Conservation (phyloP, 352 stramenopile genomes). For the Phytophthora macrochlamydospora region DNA sequence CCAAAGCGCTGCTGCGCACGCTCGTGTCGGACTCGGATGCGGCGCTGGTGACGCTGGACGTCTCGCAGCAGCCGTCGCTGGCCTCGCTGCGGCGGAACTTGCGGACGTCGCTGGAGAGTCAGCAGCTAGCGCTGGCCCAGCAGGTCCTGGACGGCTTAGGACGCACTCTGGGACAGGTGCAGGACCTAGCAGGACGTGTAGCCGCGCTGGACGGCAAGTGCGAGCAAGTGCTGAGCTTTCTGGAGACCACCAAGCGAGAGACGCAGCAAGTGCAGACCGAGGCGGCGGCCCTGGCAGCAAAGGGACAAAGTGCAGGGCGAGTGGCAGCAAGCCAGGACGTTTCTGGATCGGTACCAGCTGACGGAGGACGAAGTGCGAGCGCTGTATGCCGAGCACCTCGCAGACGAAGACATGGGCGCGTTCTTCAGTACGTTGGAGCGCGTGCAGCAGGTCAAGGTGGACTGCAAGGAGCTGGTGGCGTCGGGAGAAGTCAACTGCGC, state of each 20-base stretch:
- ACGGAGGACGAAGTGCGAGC: slow-evolving; percentile 64
- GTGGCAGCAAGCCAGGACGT: slow-evolving; percentile 54
- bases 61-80: slow-evolving; percentile 29
- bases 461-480: slow-evolving; percentile 68
- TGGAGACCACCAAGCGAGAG: slow-evolving; percentile 66
- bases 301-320: slow-evolving; percentile 53
- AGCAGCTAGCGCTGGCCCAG: slow-evolving; percentile 60
- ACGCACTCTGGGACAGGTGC: slow-evolving; percentile 48
- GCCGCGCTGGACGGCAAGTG: slow-evolving; percentile 57
- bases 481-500: slow-evolving; percentile 50
- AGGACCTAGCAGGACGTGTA: slow-evolving; percentile 40
- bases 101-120: slow-evolving; percentile 50
- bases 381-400: slow-evolving; percentile 45
- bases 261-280: slow-evolving; percentile 72
- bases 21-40: slow-evolving; percentile 36
- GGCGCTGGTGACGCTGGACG: slow-evolving; percentile 37
- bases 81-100: slow-evolving; percentile 51
- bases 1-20: slow-evolving; percentile 60
- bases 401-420: slow-evolving; percentile 50
- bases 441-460: slow-evolving; percentile 69
- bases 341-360: slow-evolving; percentile 78
- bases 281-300: slow-evolving; percentile 45
- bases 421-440: slow-evolving; percentile 80
- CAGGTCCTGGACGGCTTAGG: slow-evolving; percentile 45
- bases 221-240: slow-evolving; percentile 49